phyloP scores from a whole-genome alignment of 768 basidiomycete species.

The Pulveroboletus sp. region DNA sequence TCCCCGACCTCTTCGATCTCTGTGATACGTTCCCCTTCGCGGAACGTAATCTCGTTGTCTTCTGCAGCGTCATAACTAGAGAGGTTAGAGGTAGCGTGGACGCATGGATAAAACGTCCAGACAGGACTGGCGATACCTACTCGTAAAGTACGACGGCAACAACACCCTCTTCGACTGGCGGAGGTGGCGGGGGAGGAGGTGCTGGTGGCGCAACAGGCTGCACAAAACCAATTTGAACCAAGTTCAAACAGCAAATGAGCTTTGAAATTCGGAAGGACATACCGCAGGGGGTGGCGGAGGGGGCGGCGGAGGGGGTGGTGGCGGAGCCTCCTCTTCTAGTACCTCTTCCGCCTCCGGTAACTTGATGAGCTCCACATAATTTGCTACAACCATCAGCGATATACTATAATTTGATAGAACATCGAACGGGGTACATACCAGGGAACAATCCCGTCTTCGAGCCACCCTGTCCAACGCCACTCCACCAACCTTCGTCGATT shows the following conservation, averaged over 20 bases:
- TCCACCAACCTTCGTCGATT: conserved; percentile 92
- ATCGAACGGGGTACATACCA: conserved; percentile 39
- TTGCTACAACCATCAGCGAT: conserved; percentile 43
- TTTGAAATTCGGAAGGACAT: conserved; percentile 5
- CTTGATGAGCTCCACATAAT: conserved; percentile 80
- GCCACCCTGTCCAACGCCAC: conserved; percentile 64
- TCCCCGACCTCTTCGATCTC: conserved; percentile 78
- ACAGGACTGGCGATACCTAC: conserved; percentile 52
- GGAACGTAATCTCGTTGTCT: conserved; percentile 86
- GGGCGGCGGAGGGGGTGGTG: conserved; percentile 56
- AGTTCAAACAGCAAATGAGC: background rate
- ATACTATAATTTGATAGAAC: background rate
- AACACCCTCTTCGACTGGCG: conserved; percentile 54
- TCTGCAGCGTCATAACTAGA: conserved; percentile 85
- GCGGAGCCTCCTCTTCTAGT: conserved; percentile 40
- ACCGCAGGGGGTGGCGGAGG: conserved; percentile 43
- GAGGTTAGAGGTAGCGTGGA: background rate
- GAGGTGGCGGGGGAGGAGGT: conserved; percentile 43
- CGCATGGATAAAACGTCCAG: too few species aligned
- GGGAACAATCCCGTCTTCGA: conserved; percentile 78
- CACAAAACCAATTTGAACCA: background rate
- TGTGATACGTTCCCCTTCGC: conserved; percentile 73
- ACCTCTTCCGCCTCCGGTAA: conserved; percentile 35
- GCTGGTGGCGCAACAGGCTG: conserved; percentile 32
- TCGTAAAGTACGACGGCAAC: conserved; percentile 65